Base-by-base conservation (phyloP, 2,329 filamentous ascomycete genomes). In the Aspergillus sp. region DNA sequence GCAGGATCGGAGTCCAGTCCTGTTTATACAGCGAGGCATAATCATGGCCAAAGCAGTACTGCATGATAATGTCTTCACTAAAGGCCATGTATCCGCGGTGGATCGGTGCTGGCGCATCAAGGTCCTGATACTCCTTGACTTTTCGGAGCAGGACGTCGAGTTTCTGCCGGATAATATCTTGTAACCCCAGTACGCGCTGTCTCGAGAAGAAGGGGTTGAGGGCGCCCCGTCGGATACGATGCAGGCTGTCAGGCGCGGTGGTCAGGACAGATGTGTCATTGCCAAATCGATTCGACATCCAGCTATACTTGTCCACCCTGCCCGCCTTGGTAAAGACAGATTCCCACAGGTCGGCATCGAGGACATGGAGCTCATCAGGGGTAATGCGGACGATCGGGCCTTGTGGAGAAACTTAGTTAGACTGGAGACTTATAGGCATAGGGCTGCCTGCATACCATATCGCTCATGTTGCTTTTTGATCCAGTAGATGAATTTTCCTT, bases 181-280 rank as follows among this genome's bases (percentile, higher is more conserved):
- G 69, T 3, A 77, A 64, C 6, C 60, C 58, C 5, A 63, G 57
- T 17, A 79, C 71, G 13, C 70, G 69, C 7, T 68, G 68, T 32
- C 68, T 71, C 2, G 76, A 76, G 62, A 80, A 80, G 68, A 78
- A 80, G 0, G 72, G 72, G 45, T 74, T 78, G 36, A 80, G 57
- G 1, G 74, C 71, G 5, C 61, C 68, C 22, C 77, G 73, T 9
- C 78, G 70, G n/a, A 68, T 65, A 4, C 75, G 73, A 57, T 80
- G 78, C 12, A 71, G 59, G 34, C 75, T 68, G 55, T 77, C 72
- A 12, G 70, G 64, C 18, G 71, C 62, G 0, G 76, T 78, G 5
- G 67, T 48, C 17, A 66, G 58, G 9, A 56, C 49, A 3, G 54
- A 60, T 5, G 50, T 58, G 11, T 58, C 48, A 32, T 62, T 63